phyloP scores from a whole-genome alignment of 2,329 filamentous ascomycete genomes.

The Verruconis gallopava region DNA sequence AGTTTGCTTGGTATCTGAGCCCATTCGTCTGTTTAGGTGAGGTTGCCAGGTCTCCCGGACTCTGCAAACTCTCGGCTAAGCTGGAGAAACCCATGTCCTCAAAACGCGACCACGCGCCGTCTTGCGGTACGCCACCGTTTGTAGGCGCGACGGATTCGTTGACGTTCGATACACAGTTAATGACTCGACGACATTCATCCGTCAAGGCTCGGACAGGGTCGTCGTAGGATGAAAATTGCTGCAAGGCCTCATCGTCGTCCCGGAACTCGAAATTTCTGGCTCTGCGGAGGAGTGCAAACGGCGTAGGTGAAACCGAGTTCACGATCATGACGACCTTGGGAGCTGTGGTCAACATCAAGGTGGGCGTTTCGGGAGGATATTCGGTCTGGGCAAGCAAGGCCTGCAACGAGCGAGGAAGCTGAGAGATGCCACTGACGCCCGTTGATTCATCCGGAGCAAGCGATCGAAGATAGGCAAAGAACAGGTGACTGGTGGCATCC shows the following conservation, averaged over 20 bases:
- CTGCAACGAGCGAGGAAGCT: constrained; percentile 80
- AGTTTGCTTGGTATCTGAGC: constrained; percentile 53
- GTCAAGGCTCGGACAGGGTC: constrained; percentile 81
- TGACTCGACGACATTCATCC: constrained; percentile 83
- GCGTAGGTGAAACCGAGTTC: constrained; percentile 84
- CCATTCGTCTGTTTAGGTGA: constrained; percentile 66
- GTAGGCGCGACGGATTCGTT: constrained; percentile 73
- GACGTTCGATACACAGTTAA: constrained; percentile 74
- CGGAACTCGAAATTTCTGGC: constrained; percentile 94
- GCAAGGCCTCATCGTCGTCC: constrained; percentile 72
- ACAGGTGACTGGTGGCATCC: constrained; percentile 90
- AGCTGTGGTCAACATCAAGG: constrained; percentile 64
- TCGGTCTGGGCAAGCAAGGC: constrained; percentile 84
- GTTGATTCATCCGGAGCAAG: constrained; percentile 63
- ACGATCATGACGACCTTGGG: constrained; percentile 95
- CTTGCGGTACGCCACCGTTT: constrained; percentile 41
- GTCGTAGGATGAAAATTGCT: constrained; percentile 75
- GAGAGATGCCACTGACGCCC: constrained; percentile 64
- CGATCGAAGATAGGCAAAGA: constrained; percentile 92
- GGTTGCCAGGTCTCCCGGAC: constrained; percentile 13
- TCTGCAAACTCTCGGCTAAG: constrained; percentile 52
- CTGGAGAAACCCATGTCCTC: constrained; percentile 87
- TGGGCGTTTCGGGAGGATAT: constrained; percentile 73
- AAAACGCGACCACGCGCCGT: constrained; percentile 93
- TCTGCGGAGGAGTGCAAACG: constrained; percentile 77